Percentiles rank a stretch among this genome's conserved stretches.
These are phyloP conservation scores for Colletotrichum limetticola DNA, from an alignment of 2,329 filamentous ascomycete species.

Conservation along the genomic window DNA sequence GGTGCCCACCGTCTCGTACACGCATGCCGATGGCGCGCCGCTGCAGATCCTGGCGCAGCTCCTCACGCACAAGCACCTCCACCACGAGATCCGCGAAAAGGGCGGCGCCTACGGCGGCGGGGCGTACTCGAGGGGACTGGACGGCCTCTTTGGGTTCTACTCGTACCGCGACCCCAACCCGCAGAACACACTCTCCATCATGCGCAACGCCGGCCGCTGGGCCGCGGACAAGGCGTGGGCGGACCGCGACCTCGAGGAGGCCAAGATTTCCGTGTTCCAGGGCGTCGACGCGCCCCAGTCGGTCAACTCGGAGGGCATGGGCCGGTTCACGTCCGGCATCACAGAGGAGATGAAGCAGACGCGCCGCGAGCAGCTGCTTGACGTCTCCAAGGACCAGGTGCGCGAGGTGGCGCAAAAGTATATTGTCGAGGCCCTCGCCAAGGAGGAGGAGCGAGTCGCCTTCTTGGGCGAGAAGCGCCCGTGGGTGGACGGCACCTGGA, in stretches of 20 bases:
- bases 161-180: slow-evolving; percentile 98
- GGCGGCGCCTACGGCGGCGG: slow-evolving; percentile 96
- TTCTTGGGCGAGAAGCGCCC: slow-evolving; percentile 87
- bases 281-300: slow-evolving; percentile 87
- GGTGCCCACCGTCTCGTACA: slow-evolving; percentile 86
- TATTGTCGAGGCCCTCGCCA: slow-evolving; percentile 74
- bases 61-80: slow-evolving; percentile 94
- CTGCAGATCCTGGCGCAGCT: slow-evolving; percentile 91
- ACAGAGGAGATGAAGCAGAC: slow-evolving; percentile 90
- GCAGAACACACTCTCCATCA: slow-evolving; percentile 85
- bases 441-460: slow-evolving; percentile 70
- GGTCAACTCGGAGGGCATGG: slow-evolving; percentile 89
- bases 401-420: slow-evolving; percentile 84
- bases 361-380: slow-evolving; percentile 84
- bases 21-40: slow-evolving; percentile 77
- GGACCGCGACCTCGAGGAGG: slow-evolving; percentile 89
- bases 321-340: slow-evolving; percentile 84
- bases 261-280: slow-evolving; percentile 96
- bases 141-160: slow-evolving; percentile 93
- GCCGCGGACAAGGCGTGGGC: slow-evolving; percentile 85
- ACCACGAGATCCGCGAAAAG: slow-evolving; percentile 98
- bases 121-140: slow-evolving; percentile 82
- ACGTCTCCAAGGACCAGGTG: slow-evolving; percentile 85
- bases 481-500: slow-evolving; percentile 82
- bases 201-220: slow-evolving; percentile 84